Evolutionary conservation across 306 rosid species (phyloP).

Genomic region (Glycine tomentella): DNA sequence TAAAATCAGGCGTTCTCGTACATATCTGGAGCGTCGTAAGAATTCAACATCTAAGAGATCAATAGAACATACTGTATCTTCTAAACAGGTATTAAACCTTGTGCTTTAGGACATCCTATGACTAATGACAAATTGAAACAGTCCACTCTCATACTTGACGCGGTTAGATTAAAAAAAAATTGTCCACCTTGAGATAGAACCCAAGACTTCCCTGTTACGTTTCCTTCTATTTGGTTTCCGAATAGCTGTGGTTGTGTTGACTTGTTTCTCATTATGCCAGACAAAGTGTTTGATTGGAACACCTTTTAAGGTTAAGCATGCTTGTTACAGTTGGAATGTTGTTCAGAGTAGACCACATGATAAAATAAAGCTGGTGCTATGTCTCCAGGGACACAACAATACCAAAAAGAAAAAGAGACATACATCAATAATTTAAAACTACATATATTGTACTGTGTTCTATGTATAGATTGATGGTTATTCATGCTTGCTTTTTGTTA

Average conservation of each 20-base stretch:
- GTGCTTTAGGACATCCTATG: constrained; percentile 25
- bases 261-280: constrained; percentile 18
- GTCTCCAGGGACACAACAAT: constrained; percentile 1
- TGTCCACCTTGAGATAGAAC: constrained; percentile 15
- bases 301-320: constrained; percentile 19
- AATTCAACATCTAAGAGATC: constrained; percentile 47
- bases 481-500: neutral
- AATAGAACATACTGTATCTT: constrained; percentile 49
- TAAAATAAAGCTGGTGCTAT: constrained; percentile 21
- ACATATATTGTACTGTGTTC: neutral
- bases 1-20: constrained; percentile 66
- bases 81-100: constrained; percentile 55
- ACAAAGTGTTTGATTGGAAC: constrained; percentile 31
- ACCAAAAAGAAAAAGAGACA: neutral
- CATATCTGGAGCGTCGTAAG: constrained; percentile 54
- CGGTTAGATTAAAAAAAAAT: neutral
- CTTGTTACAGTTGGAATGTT: constrained; percentile 17
- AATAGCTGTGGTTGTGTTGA: constrained; percentile 10
- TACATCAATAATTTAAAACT: constrained; percentile 31
- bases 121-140: constrained; percentile 11
- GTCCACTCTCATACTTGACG: neutral
- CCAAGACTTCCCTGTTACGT: constrained; percentile 6
- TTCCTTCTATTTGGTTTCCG: constrained; percentile 11
- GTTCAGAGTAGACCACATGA: neutral
- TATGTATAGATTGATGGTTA: neutral